Base-by-base conservation (phyloP, 164 flowering plant genomes). In the Magnolia officinalis region DNA sequence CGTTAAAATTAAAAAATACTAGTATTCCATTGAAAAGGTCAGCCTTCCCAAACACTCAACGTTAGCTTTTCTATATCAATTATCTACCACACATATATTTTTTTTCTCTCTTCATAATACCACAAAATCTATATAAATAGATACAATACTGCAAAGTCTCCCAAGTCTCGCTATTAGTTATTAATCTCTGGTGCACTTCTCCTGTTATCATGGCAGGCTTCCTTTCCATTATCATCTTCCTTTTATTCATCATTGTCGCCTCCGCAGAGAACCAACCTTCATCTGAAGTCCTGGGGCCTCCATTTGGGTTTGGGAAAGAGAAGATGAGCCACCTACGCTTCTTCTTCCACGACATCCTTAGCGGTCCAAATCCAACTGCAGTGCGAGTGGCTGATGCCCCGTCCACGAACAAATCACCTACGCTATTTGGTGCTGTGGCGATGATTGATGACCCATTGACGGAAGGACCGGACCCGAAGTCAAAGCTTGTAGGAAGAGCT, bases 361-460 rank as follows among this genome's bases (percentile, higher is more conserved):
- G 75, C 45, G 81, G 85, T 2, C 68, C 49, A 14, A 75, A 80
- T 72, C 82, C 83, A 0, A 76, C 85, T 2, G 72, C 83, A 2
- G 58, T 83, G 19, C 63, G 8, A 18, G 71, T 80, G 2, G 81
- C 68, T 1, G 26, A 11, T 11, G 73, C 71, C 14, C 72, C 79
- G 16, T 64, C 18, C 45, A n/a, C 74, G 16, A 72, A 72, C 63
- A 69, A 67, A 11, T 74, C 82, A 1, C 7, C 74, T 6, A 80
- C 79, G 1, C 66, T 66, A 1, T 84, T 82, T 63, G 84, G 86
- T 6, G 4, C 20, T 14, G 64, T 77, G 20, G 50, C 4, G 45
- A 72, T 84, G 85, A 78, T 84, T 63, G 85, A 82, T 67, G 76
- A 84, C 80, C 83, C 80, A 6, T 65, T 84, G 20, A 84, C 86